Conservation (phyloP, 1,139 yeast species). For the Yamadazyma atmosphaerica region DNA sequence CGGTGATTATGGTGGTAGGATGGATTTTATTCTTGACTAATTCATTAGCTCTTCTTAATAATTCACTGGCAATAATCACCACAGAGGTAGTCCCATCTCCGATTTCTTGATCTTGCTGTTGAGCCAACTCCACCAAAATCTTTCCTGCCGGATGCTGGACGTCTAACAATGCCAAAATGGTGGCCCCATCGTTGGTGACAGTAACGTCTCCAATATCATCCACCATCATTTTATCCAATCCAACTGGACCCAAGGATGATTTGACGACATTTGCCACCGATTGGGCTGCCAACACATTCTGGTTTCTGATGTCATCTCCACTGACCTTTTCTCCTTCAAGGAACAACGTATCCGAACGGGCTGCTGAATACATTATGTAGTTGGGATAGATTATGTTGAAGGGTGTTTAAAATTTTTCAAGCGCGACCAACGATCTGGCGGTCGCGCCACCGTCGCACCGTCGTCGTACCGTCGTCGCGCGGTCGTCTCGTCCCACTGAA, state of each 20-base stretch:
- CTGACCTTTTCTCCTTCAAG: slow-evolving; percentile 94
- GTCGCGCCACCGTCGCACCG: too few relatives aligned
- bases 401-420: slow-evolving; percentile 3
- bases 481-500: neutral
- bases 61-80: slow-evolving; percentile 91
- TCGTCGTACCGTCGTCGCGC: too few relatives aligned
- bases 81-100: slow-evolving; percentile 99
- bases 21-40: slow-evolving; percentile 91
- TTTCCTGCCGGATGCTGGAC: slow-evolving; percentile 99
- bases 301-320: slow-evolving; percentile 96
- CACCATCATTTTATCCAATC: slow-evolving; percentile 96
- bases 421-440: too few relatives aligned
- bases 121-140: slow-evolving; percentile 94
- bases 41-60: slow-evolving; percentile 90
- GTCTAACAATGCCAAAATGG: slow-evolving; percentile 84
- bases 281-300: slow-evolving; percentile 92
- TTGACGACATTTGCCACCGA: slow-evolving; percentile 98
- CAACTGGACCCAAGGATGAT: slow-evolving; percentile 97
- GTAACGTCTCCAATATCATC: slow-evolving; percentile 99
- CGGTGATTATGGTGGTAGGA: slow-evolving; percentile 96
- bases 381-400: neutral
- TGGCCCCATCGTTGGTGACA: slow-evolving; percentile 98
- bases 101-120: slow-evolving; percentile 97
- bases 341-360: slow-evolving; percentile 89
- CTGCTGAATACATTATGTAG: slow-evolving; percentile 45